Evolutionary conservation across 2,329 filamentous ascomycete genomes (phyloP), one percentile per base, ranked within the genome.

Genomic region (Pseudogymnoascus sp.): DNA sequence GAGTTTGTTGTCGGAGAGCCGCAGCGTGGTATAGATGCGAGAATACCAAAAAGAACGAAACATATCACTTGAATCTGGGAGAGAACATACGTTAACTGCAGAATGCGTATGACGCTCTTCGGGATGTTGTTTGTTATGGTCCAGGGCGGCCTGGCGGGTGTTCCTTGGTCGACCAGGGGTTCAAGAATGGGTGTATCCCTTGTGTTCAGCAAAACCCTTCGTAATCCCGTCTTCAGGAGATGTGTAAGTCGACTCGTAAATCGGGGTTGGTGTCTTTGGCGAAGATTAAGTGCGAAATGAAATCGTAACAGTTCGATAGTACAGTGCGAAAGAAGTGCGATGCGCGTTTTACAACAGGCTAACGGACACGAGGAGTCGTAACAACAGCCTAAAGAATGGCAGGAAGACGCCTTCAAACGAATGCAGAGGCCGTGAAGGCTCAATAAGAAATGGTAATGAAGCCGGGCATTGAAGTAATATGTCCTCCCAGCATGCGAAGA

Each of bases 131-230:
- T 57, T 57, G 51, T 57, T 57, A 18, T 57, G 51, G 16, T 57
- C 29, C 16, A 57, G 23, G 12, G 14, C 47, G 16, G 51, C 29
- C 51, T 36, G n/a, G 14, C 51, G 51, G 51, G 51, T 57, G 51
- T 57, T 57, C n/a, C 51, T 57, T 57, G 51, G 51, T 57, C 26
- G 51, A 57, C 51, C 51, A 57, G 51, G 51, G 51, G 51, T 57
- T 57, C 51, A 57, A 31, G 26, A 57, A 57, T 57, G 26, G 26
- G 29, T n/a, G 51, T 34, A 21, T 57, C 51, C 51, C 29, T 34
- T 57, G 51, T 57, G 29, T 57, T 8, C 51, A 18, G 29, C 29
- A 34, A 57, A 34, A 57, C 10, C n/a, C 29, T 31, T 21, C 29
- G 29, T 57, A 18, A 21, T 14, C 29, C 51, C 18, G 16, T 8